Base-by-base conservation (phyloP, 1,284 basidiomycete species). In the Tausonia pullulans region DNA sequence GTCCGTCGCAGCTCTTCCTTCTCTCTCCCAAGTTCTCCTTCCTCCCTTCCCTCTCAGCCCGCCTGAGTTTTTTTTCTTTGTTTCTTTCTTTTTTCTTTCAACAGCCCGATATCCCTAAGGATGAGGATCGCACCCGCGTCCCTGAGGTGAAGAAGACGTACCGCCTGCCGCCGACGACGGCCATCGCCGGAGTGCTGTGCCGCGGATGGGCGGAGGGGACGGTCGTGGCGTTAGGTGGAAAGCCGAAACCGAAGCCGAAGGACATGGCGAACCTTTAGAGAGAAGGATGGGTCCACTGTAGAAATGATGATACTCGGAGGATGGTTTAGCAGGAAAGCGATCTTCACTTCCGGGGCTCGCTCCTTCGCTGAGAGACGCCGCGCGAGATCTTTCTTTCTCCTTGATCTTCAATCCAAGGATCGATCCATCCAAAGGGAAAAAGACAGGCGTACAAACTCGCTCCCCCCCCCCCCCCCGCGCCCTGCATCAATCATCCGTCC, bases 111-210 rank as follows among this genome's bases (percentile, higher is more conserved):
- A n/a, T 56, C 51, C 48, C 56, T 16, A 54, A 39, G 2, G 49
- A 57, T 10, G 41, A 11, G 3, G 9, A 53, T 9, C 16, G 52
- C 11, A 10, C 55, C 9, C 48, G 16, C n/a, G 40, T 40, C 2
- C 44, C 56, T 7, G 39, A 55, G 3, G 43, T 60, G 8, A 53
- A 53, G 8, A 64, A 41, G 10, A 53, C 61, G 14, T 64, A 90
- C 75, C 81, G 81, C 68, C 76, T 91, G n/a, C 86, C 86, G 2
- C 83, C 84, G 2, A 71, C 74, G 49, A 86, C 82, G 5, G 85
- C 87, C 4, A 85, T 88, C 67, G 87, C 86, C 0, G 85, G 87
- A 43, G 80, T 84, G 50, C 74, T 89, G 67, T 83, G 88, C 60
- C 76, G 79, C 50, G 81, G 84, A 57, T 88, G 87, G 87, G 84